Conservation (phyloP, 2,329 filamentous ascomycete genomes). For the Cercospora zeina region DNA sequence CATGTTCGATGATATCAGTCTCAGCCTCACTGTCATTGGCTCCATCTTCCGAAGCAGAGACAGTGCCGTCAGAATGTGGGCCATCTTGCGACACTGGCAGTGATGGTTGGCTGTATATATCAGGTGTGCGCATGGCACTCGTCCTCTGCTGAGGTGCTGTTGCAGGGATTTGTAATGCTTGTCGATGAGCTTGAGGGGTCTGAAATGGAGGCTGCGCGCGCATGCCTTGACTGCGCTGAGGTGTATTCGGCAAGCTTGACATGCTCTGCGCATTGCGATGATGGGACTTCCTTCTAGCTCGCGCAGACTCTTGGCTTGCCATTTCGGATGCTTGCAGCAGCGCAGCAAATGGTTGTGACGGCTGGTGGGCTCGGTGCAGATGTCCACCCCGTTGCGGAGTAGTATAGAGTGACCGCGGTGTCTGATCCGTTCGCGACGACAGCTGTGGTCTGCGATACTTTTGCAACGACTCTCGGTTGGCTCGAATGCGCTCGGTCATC, state of each 20-base stretch:
- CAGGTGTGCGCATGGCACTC: conserved; percentile 45
- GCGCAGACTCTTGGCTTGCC: conserved; percentile 64
- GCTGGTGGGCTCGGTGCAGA: conserved; percentile 43
- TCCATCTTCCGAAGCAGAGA: conserved; percentile 64
- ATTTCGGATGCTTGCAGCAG: conserved; percentile 74
- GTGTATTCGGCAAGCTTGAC: conserved; percentile 80
- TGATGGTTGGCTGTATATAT: conserved; percentile 32
- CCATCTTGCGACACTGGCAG: conserved; percentile 27
- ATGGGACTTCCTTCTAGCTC: conserved; percentile 58
- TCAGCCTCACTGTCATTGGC: conserved; percentile 46
- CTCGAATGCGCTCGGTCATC: conserved; percentile 78
- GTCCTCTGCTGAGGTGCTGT: conserved; percentile 54
- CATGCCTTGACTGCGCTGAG: conserved; percentile 55
- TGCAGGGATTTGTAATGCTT: conserved; percentile 42
- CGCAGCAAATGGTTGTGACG: conserved; percentile 63
- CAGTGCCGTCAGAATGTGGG: conserved; percentile 61
- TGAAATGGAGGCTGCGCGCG: conserved; percentile 53
- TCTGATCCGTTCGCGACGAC: conserved; percentile 27
- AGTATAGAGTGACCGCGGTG: conserved; percentile 50
- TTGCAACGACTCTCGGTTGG: conserved; percentile 85
- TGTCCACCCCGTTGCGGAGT: conserved; percentile 50
- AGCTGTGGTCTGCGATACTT: conserved; percentile 64
- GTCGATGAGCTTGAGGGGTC: conserved; percentile 33
- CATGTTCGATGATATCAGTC: conserved; percentile 65
- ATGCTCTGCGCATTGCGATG: conserved; percentile 76